Evolutionary conservation across 1,284 basidiomycete genomes (phyloP).

Genomic region (Rhodotorula sp.): DNA sequence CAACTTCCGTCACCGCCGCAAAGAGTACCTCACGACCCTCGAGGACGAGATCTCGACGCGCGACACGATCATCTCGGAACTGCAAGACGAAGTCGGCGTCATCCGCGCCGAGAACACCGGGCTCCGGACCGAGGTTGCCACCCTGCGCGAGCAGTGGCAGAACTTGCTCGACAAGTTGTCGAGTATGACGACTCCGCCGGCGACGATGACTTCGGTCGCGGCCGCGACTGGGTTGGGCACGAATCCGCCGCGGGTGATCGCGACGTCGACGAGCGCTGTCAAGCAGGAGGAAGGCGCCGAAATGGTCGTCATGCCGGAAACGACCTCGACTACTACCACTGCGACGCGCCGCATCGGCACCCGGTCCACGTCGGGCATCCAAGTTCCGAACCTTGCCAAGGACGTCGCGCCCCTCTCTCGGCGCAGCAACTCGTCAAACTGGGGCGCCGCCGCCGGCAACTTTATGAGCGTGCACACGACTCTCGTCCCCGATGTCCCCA

Average conservation of each 20-base stretch:
- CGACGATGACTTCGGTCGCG: slow-evolving; percentile 28
- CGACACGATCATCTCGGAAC: slow-evolving; percentile 82
- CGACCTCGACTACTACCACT: not conserved
- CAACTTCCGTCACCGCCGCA: slow-evolving; percentile 10
- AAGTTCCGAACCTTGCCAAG: slow-evolving; percentile 74
- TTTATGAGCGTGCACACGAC: slow-evolving; percentile 82
- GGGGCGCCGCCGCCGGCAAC: slow-evolving; percentile 55
- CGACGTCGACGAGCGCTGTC: slow-evolving; percentile 13
- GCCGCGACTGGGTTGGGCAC: slow-evolving; percentile 30
- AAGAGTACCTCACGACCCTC: slow-evolving; percentile 55
- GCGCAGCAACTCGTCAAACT: slow-evolving; percentile 36
- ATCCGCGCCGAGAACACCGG: slow-evolving; percentile 68
- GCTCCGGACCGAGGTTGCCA: slow-evolving; percentile 76
- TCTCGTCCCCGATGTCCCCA: slow-evolving; percentile 39
- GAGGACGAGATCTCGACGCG: slow-evolving; percentile 92
- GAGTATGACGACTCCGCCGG: slow-evolving; percentile 48
- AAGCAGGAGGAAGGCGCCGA: slow-evolving; percentile 34
- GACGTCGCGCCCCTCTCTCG: slow-evolving; percentile 63
- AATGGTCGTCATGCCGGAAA: slow-evolving; percentile 5
- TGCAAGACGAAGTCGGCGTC: slow-evolving; percentile 64
- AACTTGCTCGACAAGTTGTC: slow-evolving; percentile 49
- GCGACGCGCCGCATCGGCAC: slow-evolving; percentile 24
- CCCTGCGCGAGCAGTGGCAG: slow-evolving; percentile 65
- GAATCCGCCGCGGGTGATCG: slow-evolving; percentile 23
- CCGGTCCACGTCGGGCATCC: slow-evolving; percentile 45